These are phyloP conservation scores for Aurantiochytrium sp. DNA, from an alignment of 108 stramenopile genomes.

Conservation along the genomic window DNA sequence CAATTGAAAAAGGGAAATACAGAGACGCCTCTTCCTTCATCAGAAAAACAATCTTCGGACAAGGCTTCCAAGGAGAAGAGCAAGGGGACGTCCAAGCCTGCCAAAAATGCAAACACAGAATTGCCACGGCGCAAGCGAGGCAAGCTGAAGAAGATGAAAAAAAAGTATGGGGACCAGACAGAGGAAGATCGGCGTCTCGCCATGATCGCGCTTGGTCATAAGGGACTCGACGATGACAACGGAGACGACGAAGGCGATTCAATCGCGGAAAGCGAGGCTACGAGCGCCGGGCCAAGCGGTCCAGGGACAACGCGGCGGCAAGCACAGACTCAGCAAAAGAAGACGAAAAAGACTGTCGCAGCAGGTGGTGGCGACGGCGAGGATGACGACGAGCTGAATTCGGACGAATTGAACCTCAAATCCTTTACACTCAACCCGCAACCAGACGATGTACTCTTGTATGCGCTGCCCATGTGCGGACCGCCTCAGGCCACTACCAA, in stretches of 20 bases:
- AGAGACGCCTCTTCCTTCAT: too few relatives aligned
- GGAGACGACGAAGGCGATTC: constrained; percentile 14
- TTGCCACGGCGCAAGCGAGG: constrained; percentile 24
- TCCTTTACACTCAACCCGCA: background rate
- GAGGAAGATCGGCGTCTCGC: constrained; percentile 87
- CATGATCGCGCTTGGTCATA: constrained; percentile 73
- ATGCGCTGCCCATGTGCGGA: constrained; percentile 23
- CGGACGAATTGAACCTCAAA: background rate
- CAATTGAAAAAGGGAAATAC: background rate
- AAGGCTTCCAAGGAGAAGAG: background rate
- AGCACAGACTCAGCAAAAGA: background rate
- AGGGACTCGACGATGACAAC: constrained; percentile 12
- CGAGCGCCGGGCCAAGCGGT: background rate
- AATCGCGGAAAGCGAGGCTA: background rate
- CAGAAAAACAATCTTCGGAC: too few relatives aligned
- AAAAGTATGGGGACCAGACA: constrained; percentile 89
- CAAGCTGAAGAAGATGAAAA: constrained; percentile 42
- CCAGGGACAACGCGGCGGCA: background rate
- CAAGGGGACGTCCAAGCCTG: background rate
- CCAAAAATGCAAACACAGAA: background rate
- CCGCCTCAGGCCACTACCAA: background rate
- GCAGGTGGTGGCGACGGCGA: constrained; percentile 50
- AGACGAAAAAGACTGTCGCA: constrained; percentile 48
- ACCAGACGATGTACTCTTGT: constrained; percentile 17
- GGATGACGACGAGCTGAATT: background rate